phyloP scores from a whole-genome alignment of 495 filamentous ascomycete genomes.

The Xylaria castorea region DNA sequence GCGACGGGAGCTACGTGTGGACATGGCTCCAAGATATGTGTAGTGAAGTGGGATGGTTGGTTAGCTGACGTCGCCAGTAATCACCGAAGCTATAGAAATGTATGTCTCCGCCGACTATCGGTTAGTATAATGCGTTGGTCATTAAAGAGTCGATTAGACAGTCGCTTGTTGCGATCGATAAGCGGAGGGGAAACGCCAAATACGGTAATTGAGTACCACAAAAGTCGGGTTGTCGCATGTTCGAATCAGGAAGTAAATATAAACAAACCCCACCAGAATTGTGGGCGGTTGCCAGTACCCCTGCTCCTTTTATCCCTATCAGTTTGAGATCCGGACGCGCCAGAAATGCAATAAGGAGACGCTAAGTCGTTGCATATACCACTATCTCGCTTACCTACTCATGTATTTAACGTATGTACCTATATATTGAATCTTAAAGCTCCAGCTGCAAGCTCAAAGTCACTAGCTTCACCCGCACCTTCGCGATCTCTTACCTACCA shows the following conservation, averaged over 20 bases:
- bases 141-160: neutral
- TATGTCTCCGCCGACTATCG: neutral
- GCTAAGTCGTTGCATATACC: neutral
- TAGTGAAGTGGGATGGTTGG: neutral
- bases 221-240: neutral
- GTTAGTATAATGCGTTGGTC: slow-evolving; percentile 5
- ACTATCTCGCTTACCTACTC: neutral
- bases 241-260: slow-evolving; percentile 38
- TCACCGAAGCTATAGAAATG: neutral
- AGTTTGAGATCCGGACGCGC: neutral
- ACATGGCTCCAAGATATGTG: slow-evolving; percentile 50
- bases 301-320: slow-evolving; percentile 9
- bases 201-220: neutral
- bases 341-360: neutral
- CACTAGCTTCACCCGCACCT: neutral
- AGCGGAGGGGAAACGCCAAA: slow-evolving; percentile 16
- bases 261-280: slow-evolving; percentile 40
- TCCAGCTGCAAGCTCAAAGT: neutral
- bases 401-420: neutral
- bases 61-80: neutral
- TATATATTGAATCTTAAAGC: neutral
- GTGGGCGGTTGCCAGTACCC: slow-evolving; percentile 15
- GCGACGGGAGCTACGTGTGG: slow-evolving; percentile 76
- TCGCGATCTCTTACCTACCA: neutral
- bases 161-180: slow-evolving; percentile 11